Evolutionary conservation across 2,329 filamentous ascomycete genomes (phyloP).

Genomic region (Ascosphaera apis): DNA sequence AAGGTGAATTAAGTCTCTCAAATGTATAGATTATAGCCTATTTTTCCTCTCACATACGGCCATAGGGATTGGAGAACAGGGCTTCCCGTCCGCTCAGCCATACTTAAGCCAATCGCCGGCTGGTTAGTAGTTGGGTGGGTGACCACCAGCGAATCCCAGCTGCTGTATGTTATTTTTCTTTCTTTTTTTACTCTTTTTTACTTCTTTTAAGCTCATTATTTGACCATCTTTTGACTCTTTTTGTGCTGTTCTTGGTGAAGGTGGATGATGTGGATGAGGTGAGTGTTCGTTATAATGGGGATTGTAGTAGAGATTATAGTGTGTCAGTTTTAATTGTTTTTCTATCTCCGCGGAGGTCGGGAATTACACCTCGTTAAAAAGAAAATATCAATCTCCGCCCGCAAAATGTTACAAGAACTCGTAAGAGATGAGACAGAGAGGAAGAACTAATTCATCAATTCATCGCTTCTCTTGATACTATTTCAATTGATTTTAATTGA

Average conservation of each 20-base stretch:
- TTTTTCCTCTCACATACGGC: background rate
- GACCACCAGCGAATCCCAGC: slow-evolving; percentile 1
- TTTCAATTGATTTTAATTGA: background rate
- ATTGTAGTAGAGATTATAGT: too few relatives aligned
- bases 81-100: slow-evolving; percentile 1
- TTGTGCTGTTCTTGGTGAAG: background rate
- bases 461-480: background rate
- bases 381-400: too few relatives aligned
- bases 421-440: too few relatives aligned
- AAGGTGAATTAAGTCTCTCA: too few relatives aligned
- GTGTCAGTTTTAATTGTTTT: too few relatives aligned
- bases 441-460: too few relatives aligned
- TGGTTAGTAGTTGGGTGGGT: slow-evolving; percentile 1
- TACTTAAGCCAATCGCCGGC: slow-evolving; percentile 1
- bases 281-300: too few relatives aligned
- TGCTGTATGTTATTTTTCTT: background rate
- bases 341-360: too few relatives aligned
- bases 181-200: background rate
- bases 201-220: background rate
- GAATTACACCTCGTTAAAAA: too few relatives aligned
- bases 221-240: background rate
- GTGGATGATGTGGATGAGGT: too few relatives aligned
- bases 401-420: too few relatives aligned
- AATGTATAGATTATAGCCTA: too few relatives aligned
- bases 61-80: slow-evolving; percentile 1